Evolutionary conservation across 192 early-diverging fungal genomes (phyloP).

Genomic region (Dissophora globulifera): DNA sequence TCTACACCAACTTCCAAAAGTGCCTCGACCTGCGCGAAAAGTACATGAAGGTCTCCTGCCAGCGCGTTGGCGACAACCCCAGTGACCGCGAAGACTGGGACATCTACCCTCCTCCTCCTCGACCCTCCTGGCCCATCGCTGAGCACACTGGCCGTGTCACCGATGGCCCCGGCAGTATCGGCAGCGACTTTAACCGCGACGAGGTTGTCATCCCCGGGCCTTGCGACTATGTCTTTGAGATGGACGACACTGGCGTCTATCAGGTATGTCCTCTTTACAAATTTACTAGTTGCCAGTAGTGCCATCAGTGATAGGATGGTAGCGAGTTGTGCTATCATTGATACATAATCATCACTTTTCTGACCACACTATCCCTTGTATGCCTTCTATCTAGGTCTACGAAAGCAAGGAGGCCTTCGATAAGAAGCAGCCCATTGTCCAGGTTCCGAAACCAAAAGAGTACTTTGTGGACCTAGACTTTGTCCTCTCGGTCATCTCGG

Average conservation of each 20-base stretch:
- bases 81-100: conserved; percentile 83
- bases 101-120: conserved; percentile 92
- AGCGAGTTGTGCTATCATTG: too few relatives aligned
- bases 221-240: conserved; percentile 57
- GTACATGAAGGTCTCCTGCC: conserved; percentile 84
- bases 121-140: conserved; percentile 72
- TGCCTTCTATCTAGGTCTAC: conserved; percentile 29
- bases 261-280: too few relatives aligned
- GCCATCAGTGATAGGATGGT: too few relatives aligned
- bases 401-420: conserved; percentile 27
- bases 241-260: conserved; percentile 75
- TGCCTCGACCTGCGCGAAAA: conserved; percentile 89
- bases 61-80: conserved; percentile 87
- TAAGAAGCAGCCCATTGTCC: conserved; percentile 55
- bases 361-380: too few relatives aligned
- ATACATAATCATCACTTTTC: too few relatives aligned
- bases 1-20: conserved; percentile 73
- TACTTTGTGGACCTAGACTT: conserved; percentile 91
- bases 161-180: conserved; percentile 47
- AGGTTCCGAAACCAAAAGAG: conserved; percentile 80
- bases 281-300: too few relatives aligned
- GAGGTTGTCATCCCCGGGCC: conserved; percentile 36
- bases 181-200: conserved; percentile 51
- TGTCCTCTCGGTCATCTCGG: conserved; percentile 82
- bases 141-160: conserved; percentile 53